Percentiles rank a stretch among this genome's conserved stretches.
These are phyloP conservation scores for Suillus plorans DNA, from an alignment of 768 basidiomycete genomes.

Conservation along the genomic window DNA sequence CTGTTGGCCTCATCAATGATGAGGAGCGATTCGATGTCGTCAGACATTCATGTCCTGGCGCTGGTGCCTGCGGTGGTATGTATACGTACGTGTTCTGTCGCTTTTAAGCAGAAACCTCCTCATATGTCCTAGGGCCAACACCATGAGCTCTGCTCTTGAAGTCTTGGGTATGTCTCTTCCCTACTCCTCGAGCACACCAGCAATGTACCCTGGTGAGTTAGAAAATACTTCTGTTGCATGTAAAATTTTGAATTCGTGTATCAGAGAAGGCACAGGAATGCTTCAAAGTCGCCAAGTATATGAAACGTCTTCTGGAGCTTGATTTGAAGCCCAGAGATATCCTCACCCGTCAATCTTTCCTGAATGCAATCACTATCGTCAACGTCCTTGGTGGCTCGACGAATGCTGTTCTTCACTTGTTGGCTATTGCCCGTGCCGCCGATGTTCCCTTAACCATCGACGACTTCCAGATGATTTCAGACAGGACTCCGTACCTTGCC, in stretches of 20 bases:
- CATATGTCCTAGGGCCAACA: constrained; percentile 59
- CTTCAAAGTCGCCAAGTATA: constrained; percentile 70
- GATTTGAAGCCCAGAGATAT: constrained; percentile 85
- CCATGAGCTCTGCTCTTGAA: constrained; percentile 85
- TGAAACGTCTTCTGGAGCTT: constrained; percentile 69
- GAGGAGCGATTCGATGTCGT: constrained; percentile 85
- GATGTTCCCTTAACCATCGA: constrained; percentile 75
- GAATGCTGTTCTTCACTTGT: constrained; percentile 81
- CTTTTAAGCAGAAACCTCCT: not conserved
- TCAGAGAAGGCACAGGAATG: constrained; percentile 84
- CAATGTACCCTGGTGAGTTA: constrained; percentile 59
- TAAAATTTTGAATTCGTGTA: constrained; percentile 1
- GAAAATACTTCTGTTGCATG: not conserved
- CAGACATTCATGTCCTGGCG: constrained; percentile 79
- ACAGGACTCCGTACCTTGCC: constrained; percentile 82
- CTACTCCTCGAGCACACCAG: constrained; percentile 75
- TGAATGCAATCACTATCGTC: constrained; percentile 81
- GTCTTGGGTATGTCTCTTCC: constrained; percentile 85
- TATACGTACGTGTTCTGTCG: constrained; percentile 54
- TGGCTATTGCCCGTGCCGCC: constrained; percentile 84
- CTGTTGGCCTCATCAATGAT: constrained; percentile 74
- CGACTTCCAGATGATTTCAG: constrained; percentile 80
- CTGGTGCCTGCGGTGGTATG: constrained; percentile 88
- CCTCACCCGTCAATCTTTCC: constrained; percentile 66
- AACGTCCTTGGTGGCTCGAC: constrained; percentile 86